Evolutionary conservation across 768 basidiomycete genomes (phyloP).

Genomic region (Scleroderma bovista): DNA sequence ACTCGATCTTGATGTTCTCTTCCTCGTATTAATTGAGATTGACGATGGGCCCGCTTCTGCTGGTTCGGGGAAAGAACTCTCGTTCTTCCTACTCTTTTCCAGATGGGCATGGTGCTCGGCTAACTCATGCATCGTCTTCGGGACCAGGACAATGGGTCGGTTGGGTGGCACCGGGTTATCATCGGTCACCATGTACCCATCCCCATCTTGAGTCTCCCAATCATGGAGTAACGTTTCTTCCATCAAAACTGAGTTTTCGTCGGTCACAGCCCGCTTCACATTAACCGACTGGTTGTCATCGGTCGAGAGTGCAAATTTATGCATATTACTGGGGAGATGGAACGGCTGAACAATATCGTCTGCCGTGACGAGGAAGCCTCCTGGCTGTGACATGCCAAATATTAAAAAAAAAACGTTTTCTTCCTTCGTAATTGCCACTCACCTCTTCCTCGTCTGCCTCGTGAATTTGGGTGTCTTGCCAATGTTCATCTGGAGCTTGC

Average conservation of each 20-base stretch:
- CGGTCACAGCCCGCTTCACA: slow-evolving; percentile 16
- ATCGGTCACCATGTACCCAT: neutral
- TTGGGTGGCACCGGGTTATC: neutral
- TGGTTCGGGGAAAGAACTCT: neutral
- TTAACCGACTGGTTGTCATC: slow-evolving; percentile 30
- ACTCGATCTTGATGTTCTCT: slow-evolving; percentile 4
- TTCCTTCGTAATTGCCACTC: slow-evolving; percentile 10
- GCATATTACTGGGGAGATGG: slow-evolving; percentile 57
- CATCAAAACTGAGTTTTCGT: slow-evolving; percentile 1
- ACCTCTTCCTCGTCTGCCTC: slow-evolving; percentile 17
- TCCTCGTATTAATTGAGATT: neutral
- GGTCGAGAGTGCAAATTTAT: slow-evolving; percentile 12
- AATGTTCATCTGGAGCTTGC: slow-evolving; percentile 7
- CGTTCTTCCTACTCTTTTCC: slow-evolving; percentile 20
- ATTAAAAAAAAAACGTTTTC: slow-evolving; percentile 13
- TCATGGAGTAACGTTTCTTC: slow-evolving; percentile 6
- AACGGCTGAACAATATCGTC: slow-evolving; percentile 73
- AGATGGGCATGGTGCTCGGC: slow-evolving; percentile 35
- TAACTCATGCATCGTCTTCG: slow-evolving; percentile 63
- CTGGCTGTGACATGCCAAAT: slow-evolving; percentile 27
- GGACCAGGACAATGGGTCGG: slow-evolving; percentile 16
- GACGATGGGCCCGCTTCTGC: neutral
- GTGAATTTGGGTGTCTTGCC: slow-evolving; percentile 11
- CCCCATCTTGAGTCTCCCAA: slow-evolving; percentile 14
- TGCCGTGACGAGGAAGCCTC: slow-evolving; percentile 63